Conservation (phyloP, 805 yeast genomes). For the Jamesozyma jinghongensis region DNA sequence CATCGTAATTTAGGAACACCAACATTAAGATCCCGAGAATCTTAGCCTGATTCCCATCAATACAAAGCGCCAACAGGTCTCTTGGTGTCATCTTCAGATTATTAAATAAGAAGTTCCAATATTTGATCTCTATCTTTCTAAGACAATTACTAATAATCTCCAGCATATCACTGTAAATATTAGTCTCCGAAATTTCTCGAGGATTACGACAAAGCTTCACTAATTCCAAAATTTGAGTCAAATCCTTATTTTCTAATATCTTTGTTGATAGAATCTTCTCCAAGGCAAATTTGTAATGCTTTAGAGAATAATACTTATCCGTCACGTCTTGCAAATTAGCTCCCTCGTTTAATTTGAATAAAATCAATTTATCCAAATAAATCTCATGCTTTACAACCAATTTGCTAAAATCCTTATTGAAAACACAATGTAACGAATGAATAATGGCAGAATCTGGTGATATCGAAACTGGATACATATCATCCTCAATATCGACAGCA, state of each 20-base stretch:
- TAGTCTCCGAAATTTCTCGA: slow-evolving; percentile 2
- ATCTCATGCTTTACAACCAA: slow-evolving; percentile 21
- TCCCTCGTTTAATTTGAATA: slow-evolving; percentile 10
- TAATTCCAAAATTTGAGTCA: slow-evolving; percentile 18
- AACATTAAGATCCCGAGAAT: slow-evolving; percentile 24
- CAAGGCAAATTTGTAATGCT: slow-evolving; percentile 28
- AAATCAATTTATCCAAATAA: slow-evolving; percentile 25
- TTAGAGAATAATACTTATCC: slow-evolving; percentile 14
- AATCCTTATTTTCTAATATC: slow-evolving; percentile 17
- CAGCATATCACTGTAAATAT: slow-evolving; percentile 14
- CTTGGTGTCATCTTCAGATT: slow-evolving; percentile 25
- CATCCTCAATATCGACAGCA: slow-evolving; percentile 18
- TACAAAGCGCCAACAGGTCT: slow-evolving; percentile 23
- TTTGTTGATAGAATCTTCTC: slow-evolving; percentile 27
- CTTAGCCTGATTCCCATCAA: slow-evolving; percentile 26
- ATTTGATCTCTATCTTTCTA: slow-evolving; percentile 28
- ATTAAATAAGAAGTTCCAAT: slow-evolving; percentile 25
- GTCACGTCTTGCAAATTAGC: slow-evolving; percentile 15
- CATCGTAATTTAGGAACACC: slow-evolving; percentile 29
- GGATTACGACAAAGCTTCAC: slow-evolving; percentile 16
- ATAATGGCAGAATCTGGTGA: slow-evolving; percentile 24
- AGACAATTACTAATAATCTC: slow-evolving; percentile 30
- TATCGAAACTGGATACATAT: slow-evolving; percentile 22
- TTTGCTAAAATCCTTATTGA: slow-evolving; percentile 13
- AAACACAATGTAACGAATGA: slow-evolving; percentile 22